Evolutionary conservation across 2,329 filamentous ascomycete genomes (phyloP), one percentile per base, ranked within the genome.

Genomic region (Pseudocercospora fuligena): DNA sequence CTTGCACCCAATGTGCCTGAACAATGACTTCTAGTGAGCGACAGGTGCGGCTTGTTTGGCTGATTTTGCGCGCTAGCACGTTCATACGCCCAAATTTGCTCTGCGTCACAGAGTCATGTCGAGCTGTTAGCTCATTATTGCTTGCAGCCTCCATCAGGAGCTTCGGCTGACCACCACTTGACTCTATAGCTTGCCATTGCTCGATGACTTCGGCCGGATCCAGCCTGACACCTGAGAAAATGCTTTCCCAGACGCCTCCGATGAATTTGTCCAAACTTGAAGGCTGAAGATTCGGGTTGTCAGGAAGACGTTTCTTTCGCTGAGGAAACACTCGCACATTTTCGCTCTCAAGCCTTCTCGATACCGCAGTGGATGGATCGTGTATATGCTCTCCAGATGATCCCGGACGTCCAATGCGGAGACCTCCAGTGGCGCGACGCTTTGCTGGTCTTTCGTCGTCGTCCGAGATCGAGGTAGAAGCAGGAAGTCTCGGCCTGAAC

Each of bases 11-110:
- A 31, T 84, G 82, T 4, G 85, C 84, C 70, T 87, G 85, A 1
- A 87, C 83, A 25, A 87, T 85, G 65, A 87, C 85, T 72, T 87
- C 85, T n/a, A 87, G 78, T 0, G 85, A 85, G n/a, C 85, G 79
- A 62, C 82, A 86, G 1, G 85, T 83, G 14, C 84, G 81, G 70
- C 83, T 85, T n/a, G 84, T 80, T 63, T 82, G 81, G 33, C 80
- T 82, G n/a, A 82, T 78, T 62, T 80, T 82, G 3, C 80, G 77
- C 53, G 81, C 80, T 25, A 83, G 78, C 0, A 81, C 70, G 33
- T 80, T 83, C 78, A 82, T 82, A 46, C 77, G 75, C 33, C 75
- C 80, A 67, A 82, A 82, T 1, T 72, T 74, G 21, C 68, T 69
- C 29, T 72, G 77, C 1, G 70, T 68, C 1, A 66, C 60, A 29